Conservation (phyloP, 352 stramenopile genomes). For the Pythium biforme region DNA sequence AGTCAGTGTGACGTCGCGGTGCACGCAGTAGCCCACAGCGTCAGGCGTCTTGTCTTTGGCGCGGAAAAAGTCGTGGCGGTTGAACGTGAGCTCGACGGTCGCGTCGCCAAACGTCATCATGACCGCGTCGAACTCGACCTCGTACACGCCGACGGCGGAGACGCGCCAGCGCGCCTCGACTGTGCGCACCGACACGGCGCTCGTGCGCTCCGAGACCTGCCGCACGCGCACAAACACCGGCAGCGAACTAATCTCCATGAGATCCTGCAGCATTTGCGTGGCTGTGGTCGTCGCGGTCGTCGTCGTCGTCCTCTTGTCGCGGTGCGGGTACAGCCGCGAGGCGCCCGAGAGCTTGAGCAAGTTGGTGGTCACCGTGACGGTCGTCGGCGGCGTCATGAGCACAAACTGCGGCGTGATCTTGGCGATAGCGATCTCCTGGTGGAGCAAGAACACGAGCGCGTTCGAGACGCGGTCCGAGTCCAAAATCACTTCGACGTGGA, state of each 20-base stretch:
- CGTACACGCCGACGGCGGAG: conserved; percentile 50
- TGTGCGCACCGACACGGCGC: conserved; percentile 49
- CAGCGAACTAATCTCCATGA: conserved; percentile 44
- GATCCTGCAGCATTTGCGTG: neutral
- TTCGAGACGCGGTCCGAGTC: conserved; percentile 60
- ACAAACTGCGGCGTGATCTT: conserved; percentile 58
- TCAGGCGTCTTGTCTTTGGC: conserved; percentile 39
- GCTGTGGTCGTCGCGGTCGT: no score
- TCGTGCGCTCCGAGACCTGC: conserved; percentile 51
- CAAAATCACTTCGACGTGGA: conserved; percentile 60
- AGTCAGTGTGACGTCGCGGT: conserved; percentile 43
- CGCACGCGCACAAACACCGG: conserved; percentile 57
- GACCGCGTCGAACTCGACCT: conserved; percentile 58
- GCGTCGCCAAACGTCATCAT: conserved; percentile 53
- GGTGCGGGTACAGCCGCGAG: conserved; percentile 10
- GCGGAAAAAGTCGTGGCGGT: conserved; percentile 47
- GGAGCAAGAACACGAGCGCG: conserved; percentile 40
- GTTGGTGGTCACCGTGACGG: conserved; percentile 49
- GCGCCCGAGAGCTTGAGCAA: conserved; percentile 46
- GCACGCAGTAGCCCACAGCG: conserved; percentile 46
- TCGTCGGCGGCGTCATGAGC: conserved; percentile 46
- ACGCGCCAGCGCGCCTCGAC: conserved; percentile 52
- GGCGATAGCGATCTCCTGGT: conserved; percentile 48
- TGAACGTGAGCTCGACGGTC: conserved; percentile 56
- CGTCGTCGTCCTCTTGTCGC: conserved; percentile 5